These are phyloP conservation scores for Phytophthora pistaciae DNA, from an alignment of 352 stramenopile genomes.

Conservation along the genomic window DNA sequence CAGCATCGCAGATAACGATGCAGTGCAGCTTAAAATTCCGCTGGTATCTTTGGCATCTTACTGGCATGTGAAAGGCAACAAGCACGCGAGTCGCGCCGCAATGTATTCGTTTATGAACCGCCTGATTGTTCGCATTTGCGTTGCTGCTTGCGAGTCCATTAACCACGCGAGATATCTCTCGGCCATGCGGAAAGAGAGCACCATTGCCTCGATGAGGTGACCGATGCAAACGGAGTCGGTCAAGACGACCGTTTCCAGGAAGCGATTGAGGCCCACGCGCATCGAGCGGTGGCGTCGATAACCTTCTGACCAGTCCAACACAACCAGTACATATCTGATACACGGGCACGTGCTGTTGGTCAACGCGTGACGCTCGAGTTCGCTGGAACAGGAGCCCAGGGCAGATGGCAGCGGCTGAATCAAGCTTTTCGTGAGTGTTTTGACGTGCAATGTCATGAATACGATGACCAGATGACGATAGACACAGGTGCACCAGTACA, in stretches of 20 bases:
- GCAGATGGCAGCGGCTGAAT: slow-evolving; percentile 20
- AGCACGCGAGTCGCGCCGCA: background rate
- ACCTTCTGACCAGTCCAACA: slow-evolving; percentile 18
- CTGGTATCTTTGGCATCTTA: too few relatives aligned
- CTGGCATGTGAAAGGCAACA: background rate
- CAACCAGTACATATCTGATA: slow-evolving; percentile 27
- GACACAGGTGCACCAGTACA: slow-evolving; percentile 3
- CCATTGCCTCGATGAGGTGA: slow-evolving; percentile 5
- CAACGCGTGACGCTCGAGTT: slow-evolving; percentile 18
- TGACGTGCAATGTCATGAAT: background rate
- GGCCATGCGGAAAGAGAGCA: background rate
- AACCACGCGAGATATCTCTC: slow-evolving; percentile 1
- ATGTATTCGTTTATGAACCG: background rate
- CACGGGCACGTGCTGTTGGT: slow-evolving; percentile 19
- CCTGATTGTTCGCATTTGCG: background rate
- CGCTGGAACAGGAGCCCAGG: slow-evolving; percentile 14
- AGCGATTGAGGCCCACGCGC: background rate
- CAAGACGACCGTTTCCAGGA: background rate
- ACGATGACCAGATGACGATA: slow-evolving; percentile 12
- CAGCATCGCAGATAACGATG: too few relatives aligned
- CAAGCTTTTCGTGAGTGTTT: background rate
- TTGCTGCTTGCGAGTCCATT: background rate
- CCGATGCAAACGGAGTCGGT: background rate
- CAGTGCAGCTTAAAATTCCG: too few relatives aligned
- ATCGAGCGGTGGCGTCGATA: slow-evolving; percentile 3